A percentile compares a stretch with the other conserved stretches of the same genome.
phyloP scores from a whole-genome alignment of 2,329 filamentous ascomycete genomes.

The Pseudonectria foliicola region DNA sequence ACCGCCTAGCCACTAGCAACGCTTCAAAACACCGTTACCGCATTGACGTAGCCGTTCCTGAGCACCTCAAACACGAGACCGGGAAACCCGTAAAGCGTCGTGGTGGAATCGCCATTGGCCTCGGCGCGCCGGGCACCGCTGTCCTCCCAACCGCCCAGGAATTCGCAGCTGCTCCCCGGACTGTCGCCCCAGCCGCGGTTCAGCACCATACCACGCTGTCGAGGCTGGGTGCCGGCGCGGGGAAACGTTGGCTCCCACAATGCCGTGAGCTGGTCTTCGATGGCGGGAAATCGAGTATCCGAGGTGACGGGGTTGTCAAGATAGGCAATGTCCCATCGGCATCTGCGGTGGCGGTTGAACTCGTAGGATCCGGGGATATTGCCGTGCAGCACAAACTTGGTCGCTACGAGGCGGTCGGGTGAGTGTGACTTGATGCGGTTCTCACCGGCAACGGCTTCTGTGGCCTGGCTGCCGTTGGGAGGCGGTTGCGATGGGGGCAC shows the following conservation, averaged over 20 bases:
- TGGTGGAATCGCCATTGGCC: constrained; percentile 53
- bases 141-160: constrained; percentile 81
- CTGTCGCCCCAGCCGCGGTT: constrained; percentile 90
- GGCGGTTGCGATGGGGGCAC: constrained; percentile 57
- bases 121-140: constrained; percentile 50
- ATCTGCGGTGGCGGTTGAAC: constrained; percentile 88
- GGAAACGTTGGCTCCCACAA: constrained; percentile 64
- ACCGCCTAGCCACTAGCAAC: too few relatives aligned
- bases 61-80: constrained; percentile 93
- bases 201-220: constrained; percentile 72
- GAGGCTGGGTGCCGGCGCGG: constrained; percentile 42
- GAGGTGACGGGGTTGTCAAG: constrained; percentile 53
- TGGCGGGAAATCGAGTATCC: constrained; percentile 69
- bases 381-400: constrained; percentile 87
- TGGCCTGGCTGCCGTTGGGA: constrained; percentile 25
- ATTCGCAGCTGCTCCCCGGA: constrained; percentile 81
- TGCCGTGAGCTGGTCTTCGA: constrained; percentile 60
- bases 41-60: constrained; percentile 84
- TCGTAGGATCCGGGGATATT: constrained; percentile 95
- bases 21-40: constrained; percentile 74
- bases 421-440: constrained; percentile 33
- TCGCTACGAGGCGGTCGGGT: constrained; percentile 68
- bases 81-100: constrained; percentile 87
- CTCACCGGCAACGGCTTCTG: constrained; percentile 13
- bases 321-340: constrained; percentile 73